Evolutionary conservation across 2,329 filamentous ascomycete genomes (phyloP), one percentile per base, ranked within the genome.

Genomic region (Thermoascus crustaceus): DNA sequence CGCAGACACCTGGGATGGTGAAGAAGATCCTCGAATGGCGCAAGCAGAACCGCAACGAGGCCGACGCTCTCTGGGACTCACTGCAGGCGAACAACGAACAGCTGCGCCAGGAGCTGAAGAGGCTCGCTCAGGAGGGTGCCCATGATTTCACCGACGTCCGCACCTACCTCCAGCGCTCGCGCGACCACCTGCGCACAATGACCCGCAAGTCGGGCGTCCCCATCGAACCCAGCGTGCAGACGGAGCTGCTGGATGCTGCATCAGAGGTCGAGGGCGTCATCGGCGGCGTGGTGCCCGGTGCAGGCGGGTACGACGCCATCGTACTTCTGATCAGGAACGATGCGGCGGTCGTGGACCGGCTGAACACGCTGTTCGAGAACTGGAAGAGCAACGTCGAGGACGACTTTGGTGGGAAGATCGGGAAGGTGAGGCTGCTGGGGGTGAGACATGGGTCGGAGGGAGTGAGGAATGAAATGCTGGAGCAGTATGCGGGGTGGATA

Each of bases 1-100:
- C 82, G 32, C 77, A 94, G 66, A 96, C 89, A 5, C 88, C 94
- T 0, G 76, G 86, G 9, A 96, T 98, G 91, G 91, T 95, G 23
- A 94, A 89, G 66, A 76, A 85, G 55, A 85, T 98, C 9, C 71
- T 96, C 3, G 73, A 75, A 20, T 98, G 91, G 91, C 72, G 83
- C 34, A 74, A 75, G 32, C 62, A 72, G 31, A 76, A 85, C 13
- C 64, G 70, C 0, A 70, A 71, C 2, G 74, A 71, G n/a, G 80
- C 87, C 2, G 75, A 76, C 42, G 52, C 60, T 41, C 68, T 95
- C 11, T 96, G 88, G 86, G 72, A 73, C 30, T 68, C 74, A 1
- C 63, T 98, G 39, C 86, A 96, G 58, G 59, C 55, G 2, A 72
- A 75, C 20, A 95, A 95, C 54, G 79, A 86, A 48, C 69, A 63